Base-by-base conservation (phyloP, 2,329 filamentous ascomycete genomes). In the Aspergillus puulaauensis region DNA sequence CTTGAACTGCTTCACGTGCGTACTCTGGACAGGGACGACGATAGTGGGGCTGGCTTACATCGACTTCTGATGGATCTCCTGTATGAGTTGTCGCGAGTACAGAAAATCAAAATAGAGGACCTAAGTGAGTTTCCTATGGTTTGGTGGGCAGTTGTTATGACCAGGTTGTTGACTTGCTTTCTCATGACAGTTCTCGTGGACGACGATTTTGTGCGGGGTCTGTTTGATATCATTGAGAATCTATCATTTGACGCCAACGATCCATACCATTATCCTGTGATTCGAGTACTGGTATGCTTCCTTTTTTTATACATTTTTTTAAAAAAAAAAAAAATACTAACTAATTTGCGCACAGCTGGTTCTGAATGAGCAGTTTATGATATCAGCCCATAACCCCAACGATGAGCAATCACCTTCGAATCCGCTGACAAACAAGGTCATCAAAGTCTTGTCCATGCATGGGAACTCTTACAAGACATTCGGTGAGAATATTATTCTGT, bases 341-440 rank as follows among this genome's bases (percentile, higher is more conserved):
- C 59, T 56, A 35, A 57, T 56, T 57, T 57, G n/a, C 49, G 44
- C 27, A 51, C 64, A 96, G 91, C 84, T 99, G 66, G 93, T 98
- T 27, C 78, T 99, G 63, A 99, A 99, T 75, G 95, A 99, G 75
- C 95, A 99, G 75, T 99, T 97, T 75, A 96, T 99, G 90, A 87
- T 98, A 55, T 83, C 82, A 24, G 80, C 83, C 80, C 66, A 90
- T 83, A 59, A 84, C 81, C 73, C 79, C 45, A 61, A 68, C 64
- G 74, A 68, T 65, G 72, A 67, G 64, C 70, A 63, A 45, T 65
- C 70, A 59, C 72, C 79, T 57, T 72, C 79, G 9, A 75, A 79
- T 23, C 83, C 85, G 4, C 76, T 96, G 56, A 98, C 95, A 4
- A 99, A 99, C 70, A 88, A 93, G 64, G 91, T 99, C 50, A 89